Conservation (phyloP, 2,329 filamentous ascomycete genomes). For the Fusarium pilosicola region DNA sequence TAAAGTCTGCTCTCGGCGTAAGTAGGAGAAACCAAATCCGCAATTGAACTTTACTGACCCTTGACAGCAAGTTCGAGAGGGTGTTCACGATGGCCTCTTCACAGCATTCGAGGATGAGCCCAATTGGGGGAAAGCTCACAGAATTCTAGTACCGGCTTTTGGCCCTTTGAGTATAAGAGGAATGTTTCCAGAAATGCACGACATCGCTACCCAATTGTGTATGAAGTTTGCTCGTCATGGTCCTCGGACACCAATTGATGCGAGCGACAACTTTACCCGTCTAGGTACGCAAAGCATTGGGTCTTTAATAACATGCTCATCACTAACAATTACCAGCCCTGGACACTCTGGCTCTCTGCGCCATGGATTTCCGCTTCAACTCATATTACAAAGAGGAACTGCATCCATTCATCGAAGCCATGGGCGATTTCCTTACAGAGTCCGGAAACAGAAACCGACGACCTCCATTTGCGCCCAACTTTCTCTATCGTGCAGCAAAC, state of each 20-base stretch:
- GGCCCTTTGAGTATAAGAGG: constrained; percentile 72
- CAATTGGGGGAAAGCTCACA: constrained; percentile 75
- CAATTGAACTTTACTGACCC: background rate
- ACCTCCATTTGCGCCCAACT: constrained; percentile 57
- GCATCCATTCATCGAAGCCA: constrained; percentile 76
- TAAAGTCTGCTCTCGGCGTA: constrained; percentile 59
- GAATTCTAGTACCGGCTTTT: constrained; percentile 74
- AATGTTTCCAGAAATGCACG: constrained; percentile 77
- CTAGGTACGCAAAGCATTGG: constrained; percentile 48
- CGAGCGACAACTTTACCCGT: constrained; percentile 76
- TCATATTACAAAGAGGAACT: constrained; percentile 75
- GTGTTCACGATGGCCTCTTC: constrained; percentile 73
- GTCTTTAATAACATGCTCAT: too few relatives aligned
- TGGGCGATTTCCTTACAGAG: constrained; percentile 71
- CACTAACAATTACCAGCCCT: constrained; percentile 56
- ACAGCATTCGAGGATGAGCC: constrained; percentile 64
- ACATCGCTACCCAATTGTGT: constrained; percentile 72
- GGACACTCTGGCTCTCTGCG: constrained; percentile 76
- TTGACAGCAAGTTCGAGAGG: constrained; percentile 63
- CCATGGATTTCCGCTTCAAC: constrained; percentile 80
- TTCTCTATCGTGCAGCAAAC: constrained; percentile 60
- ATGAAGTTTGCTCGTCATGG: constrained; percentile 77
- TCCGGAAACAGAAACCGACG: constrained; percentile 60
- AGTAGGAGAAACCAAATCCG: background rate
- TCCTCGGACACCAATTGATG: constrained; percentile 63